phyloP scores from a whole-genome alignment of 2,329 filamentous ascomycete species.

The Pyrenochaeta sp. region DNA sequence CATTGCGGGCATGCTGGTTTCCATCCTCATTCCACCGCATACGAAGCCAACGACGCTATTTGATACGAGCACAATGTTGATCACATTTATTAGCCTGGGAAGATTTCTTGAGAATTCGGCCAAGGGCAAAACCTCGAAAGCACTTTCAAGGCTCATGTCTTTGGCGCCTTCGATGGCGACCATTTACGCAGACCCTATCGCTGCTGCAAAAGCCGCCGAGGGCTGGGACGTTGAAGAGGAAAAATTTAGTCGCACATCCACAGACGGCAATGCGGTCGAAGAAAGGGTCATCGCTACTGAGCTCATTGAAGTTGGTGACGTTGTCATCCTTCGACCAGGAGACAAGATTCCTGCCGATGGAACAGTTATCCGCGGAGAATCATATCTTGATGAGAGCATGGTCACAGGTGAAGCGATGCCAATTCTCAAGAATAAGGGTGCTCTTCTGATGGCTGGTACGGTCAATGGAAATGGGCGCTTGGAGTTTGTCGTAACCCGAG shows the following conservation, averaged over 20 bases:
- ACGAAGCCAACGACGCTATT: conserved; percentile 87
- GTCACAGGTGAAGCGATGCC: conserved; percentile 97
- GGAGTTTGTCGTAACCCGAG: conserved; percentile 90
- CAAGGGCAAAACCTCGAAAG: conserved; percentile 95
- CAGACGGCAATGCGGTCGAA: conserved; percentile 70
- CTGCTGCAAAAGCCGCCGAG: conserved; percentile 88
- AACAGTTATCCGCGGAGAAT: conserved; percentile 83
- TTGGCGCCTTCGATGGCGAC: conserved; percentile 95
- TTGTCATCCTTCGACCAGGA: conserved; percentile 90
- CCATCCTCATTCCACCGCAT: conserved; percentile 77
- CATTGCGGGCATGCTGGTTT: conserved; percentile 83
- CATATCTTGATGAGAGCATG: conserved; percentile 97
- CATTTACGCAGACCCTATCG: conserved; percentile 93
- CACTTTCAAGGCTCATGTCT: conserved; percentile 92
- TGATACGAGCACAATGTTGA: conserved; percentile 97
- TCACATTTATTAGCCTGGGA: conserved; percentile 92
- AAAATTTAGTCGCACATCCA: conserved; percentile 54
- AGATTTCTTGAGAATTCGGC: conserved; percentile 92
- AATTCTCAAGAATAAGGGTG: conserved; percentile 84
- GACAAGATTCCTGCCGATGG: conserved; percentile 98
- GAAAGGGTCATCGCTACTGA: conserved; percentile 92
- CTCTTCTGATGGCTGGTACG: conserved; percentile 85
- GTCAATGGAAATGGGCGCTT: conserved; percentile 93
- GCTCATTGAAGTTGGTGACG: conserved; percentile 89
- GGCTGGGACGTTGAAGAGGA: conserved; percentile 66